A percentile compares a stretch with the other conserved stretches of the same genome.
Evolutionary conservation across 441 rosid genomes (phyloP).

Genomic region (Gossypium davidsonii): DNA sequence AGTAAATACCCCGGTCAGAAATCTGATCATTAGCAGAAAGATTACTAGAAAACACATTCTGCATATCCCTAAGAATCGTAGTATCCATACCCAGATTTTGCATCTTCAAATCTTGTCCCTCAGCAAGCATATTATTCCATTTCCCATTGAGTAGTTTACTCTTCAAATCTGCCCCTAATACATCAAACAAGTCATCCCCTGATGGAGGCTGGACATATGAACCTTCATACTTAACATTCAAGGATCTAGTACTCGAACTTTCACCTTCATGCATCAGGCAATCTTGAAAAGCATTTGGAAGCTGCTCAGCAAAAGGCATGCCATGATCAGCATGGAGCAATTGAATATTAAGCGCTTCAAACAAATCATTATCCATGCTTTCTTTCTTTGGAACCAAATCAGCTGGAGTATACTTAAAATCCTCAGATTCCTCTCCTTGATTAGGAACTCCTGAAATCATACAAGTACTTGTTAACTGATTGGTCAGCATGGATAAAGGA

Average conservation of each 20-base stretch:
- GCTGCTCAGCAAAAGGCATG: constrained; percentile 20
- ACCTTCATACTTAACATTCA: constrained; percentile 26
- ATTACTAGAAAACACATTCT: constrained; percentile 30
- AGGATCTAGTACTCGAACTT: constrained; percentile 22
- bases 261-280: constrained; percentile 26
- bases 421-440: constrained; percentile 12
- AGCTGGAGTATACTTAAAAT: constrained; percentile 16
- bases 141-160: constrained; percentile 38
- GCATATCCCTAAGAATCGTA: constrained; percentile 31
- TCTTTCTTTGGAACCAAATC: constrained; percentile 25
- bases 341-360: constrained; percentile 25
- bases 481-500: constrained; percentile 20
- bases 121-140: constrained; percentile 26
- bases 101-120: constrained; percentile 23
- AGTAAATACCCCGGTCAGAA: constrained; percentile 29
- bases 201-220: constrained; percentile 32
- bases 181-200: constrained; percentile 72
- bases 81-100: constrained; percentile 33
- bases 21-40: constrained; percentile 30
- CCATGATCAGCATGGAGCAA: constrained; percentile 16
- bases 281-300: constrained; percentile 17
- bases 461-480: constrained; percentile 16
- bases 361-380: constrained; percentile 24
- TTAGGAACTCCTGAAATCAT: constrained; percentile 24
- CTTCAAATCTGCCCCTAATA: constrained; percentile 70